Base-by-base conservation (phyloP, 306 rosid genomes). In the Sicyos edulis region DNA sequence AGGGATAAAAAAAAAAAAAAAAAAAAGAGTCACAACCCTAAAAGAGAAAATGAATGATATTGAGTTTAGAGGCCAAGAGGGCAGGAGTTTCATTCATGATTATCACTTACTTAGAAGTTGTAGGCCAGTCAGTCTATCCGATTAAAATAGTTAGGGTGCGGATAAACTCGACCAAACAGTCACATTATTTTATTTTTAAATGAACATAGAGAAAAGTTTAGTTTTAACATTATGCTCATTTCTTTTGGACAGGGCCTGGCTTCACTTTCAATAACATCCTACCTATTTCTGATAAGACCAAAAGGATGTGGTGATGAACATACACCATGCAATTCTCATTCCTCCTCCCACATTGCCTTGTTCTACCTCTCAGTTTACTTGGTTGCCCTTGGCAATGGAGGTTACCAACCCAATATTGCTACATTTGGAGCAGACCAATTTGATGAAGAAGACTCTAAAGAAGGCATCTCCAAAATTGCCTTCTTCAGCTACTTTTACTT, bases 361-460 rank as follows among this genome's bases (percentile, higher is more conserved):
- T 88, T 91, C 75, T 81, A 91, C 74, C 50, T 87, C 70, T 86
- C 97, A 8, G 74, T 85, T 5, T 88, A 91, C 70, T 77, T 91
- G 16, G 51, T 84, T 15, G 97, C 97, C 42, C 77, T 91, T 1
- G 97, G 97, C 40, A 85, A 91, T 67, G 97, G 97, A 72, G 97
- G 97, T 1, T 88, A 91, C 74, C 92, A 88, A 6, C 97, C 97
- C 0, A 88, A 79, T 53, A 85, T 91, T 34, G 97, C 96, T 3
- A 88, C 97, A 26, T 88, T 91, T 74, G 97, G 97, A 6, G 91
- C 97, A 2, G 97, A 91, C 72, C 97, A 91, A 22, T 91, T 91
- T 71, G 97, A 91, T 71, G 97, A 82, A 74, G 87, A 74, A n/a
- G 83, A 91, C 68, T 76, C 80, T 0, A 71, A n/a, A 5, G 97